A percentile compares a stretch with the other conserved stretches of the same genome.
Conservation (phyloP, 768 basidiomycete genomes). For the Tricholoma terreum region DNA sequence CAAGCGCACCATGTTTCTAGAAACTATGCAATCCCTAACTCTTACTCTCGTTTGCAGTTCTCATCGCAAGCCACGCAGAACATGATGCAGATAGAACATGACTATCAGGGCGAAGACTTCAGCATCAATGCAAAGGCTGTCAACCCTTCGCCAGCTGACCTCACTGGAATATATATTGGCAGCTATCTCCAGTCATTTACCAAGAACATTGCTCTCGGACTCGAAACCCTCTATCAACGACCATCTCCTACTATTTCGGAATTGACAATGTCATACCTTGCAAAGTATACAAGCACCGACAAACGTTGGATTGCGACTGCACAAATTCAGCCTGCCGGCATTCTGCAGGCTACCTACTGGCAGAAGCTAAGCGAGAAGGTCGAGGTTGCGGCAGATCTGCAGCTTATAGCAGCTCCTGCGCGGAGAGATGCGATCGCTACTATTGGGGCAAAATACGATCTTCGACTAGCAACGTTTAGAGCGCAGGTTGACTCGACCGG, state of each 20-base stretch:
- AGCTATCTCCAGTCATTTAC: conserved; percentile 92
- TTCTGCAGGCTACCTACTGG: conserved; percentile 92
- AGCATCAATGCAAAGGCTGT: conserved; percentile 81
- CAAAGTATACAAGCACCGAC: conserved; percentile 69
- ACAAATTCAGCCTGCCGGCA: conserved; percentile 77
- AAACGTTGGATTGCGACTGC: conserved; percentile 93
- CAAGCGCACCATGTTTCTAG: conserved; percentile 31
- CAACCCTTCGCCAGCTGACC: conserved; percentile 86
- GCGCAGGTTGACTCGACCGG: conserved; percentile 94
- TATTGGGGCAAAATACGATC: conserved; percentile 94
- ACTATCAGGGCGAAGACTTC: conserved; percentile 86
- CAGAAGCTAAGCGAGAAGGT: conserved; percentile 94
- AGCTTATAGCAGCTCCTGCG: conserved; percentile 71
- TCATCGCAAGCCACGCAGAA: conserved; percentile 76
- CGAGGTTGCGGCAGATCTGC: conserved; percentile 94
- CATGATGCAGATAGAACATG: conserved; percentile 93
- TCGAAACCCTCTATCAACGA: conserved; percentile 82
- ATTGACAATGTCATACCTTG: conserved; percentile 69
- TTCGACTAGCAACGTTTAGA: conserved; percentile 89
- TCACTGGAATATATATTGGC: conserved; percentile 88
- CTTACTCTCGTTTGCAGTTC: conserved; percentile 45
- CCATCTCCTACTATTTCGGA: conserved; percentile 72
- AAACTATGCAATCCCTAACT: conserved; percentile 10
- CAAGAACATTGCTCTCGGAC: conserved; percentile 83
- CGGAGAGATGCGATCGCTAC: conserved; percentile 92